These are phyloP conservation scores for Saccharomycopsis sp. DNA, from an alignment of 805 yeast species.

Conservation along the genomic window DNA sequence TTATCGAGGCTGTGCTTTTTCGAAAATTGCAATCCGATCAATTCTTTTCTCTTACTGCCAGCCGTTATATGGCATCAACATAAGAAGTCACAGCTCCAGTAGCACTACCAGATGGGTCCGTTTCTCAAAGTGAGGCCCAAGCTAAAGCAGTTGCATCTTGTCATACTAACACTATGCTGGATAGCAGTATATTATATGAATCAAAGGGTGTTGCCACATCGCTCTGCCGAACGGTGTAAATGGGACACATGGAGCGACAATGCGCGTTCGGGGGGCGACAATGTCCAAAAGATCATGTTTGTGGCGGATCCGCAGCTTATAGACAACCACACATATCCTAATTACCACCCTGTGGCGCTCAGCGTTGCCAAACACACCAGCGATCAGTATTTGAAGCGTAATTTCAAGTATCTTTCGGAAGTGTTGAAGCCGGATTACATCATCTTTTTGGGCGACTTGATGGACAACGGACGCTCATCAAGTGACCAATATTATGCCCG, in stretches of 20 bases:
- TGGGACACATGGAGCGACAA: slow-evolving; percentile 56
- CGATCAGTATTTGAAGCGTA: slow-evolving; percentile 78
- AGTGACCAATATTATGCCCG: slow-evolving; percentile 34
- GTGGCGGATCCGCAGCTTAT: slow-evolving; percentile 94
- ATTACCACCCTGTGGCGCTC: slow-evolving; percentile 43
- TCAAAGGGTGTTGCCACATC: neutral
- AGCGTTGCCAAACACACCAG: slow-evolving; percentile 51
- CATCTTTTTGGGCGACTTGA: slow-evolving; percentile 81
- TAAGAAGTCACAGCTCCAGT: too few relatives aligned
- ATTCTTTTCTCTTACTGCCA: too few relatives aligned
- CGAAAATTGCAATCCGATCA: too few relatives aligned
- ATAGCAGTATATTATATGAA: neutral
- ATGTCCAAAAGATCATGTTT: slow-evolving; percentile 43
- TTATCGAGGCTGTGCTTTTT: too few relatives aligned
- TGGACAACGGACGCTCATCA: slow-evolving; percentile 96
- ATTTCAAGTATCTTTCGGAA: slow-evolving; percentile 54
- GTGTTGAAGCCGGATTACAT: slow-evolving; percentile 66
- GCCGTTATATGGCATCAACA: too few relatives aligned
- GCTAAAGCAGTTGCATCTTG: neutral
- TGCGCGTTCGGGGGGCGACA: slow-evolving; percentile 25
- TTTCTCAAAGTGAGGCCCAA: neutral
- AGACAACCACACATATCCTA: slow-evolving; percentile 83
- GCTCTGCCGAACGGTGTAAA: slow-evolving; percentile 40
- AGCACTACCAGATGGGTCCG: neutral
- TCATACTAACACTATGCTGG: neutral